A percentile compares a stretch with the other conserved stretches of the same genome.
Evolutionary conservation across 768 basidiomycete genomes (phyloP).

Genomic region (Auriculariales sp.): DNA sequence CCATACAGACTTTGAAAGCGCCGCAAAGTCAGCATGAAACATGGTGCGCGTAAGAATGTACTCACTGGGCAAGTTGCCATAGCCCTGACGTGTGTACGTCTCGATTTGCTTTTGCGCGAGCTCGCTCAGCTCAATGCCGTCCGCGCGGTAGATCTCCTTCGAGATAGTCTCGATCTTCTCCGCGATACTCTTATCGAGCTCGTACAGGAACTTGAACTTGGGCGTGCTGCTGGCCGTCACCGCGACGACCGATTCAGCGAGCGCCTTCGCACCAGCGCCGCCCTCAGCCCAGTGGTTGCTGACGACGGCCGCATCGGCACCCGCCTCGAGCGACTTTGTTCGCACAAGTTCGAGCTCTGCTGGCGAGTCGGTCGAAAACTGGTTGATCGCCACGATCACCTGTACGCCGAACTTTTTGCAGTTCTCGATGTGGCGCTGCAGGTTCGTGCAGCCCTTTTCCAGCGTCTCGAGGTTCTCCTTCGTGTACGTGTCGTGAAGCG

Average conservation of each 20-base stretch:
- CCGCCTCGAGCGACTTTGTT: conserved; percentile 62
- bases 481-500: conserved; percentile 85
- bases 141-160: conserved; percentile 88
- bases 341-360: conserved; percentile 82
- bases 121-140: conserved; percentile 77
- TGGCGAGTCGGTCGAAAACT: conserved; percentile 84
- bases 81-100: conserved; percentile 85
- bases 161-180: conserved; percentile 81
- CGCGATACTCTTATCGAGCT: conserved; percentile 66
- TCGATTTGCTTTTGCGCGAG: conserved; percentile 75
- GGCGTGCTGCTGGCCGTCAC: conserved; percentile 66
- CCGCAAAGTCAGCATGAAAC: conserved; percentile 4
- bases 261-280: conserved; percentile 74
- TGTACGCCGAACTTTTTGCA: conserved; percentile 92
- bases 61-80: conserved; percentile 62
- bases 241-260: conserved; percentile 84
- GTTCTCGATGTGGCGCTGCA: conserved; percentile 88
- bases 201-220: conserved; percentile 87
- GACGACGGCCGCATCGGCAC: conserved; percentile 89
- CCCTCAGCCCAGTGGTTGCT: conserved; percentile 98
- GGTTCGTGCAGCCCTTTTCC: conserved; percentile 83
- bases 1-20: conserved; percentile 67
- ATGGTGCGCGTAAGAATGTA: conserved; percentile 6
- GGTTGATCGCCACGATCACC: conserved; percentile 90
- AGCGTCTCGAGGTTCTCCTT: conserved; percentile 84